phyloP scores from a whole-genome alignment of 495 filamentous ascomycete species.

The Xylaria telfairii region DNA sequence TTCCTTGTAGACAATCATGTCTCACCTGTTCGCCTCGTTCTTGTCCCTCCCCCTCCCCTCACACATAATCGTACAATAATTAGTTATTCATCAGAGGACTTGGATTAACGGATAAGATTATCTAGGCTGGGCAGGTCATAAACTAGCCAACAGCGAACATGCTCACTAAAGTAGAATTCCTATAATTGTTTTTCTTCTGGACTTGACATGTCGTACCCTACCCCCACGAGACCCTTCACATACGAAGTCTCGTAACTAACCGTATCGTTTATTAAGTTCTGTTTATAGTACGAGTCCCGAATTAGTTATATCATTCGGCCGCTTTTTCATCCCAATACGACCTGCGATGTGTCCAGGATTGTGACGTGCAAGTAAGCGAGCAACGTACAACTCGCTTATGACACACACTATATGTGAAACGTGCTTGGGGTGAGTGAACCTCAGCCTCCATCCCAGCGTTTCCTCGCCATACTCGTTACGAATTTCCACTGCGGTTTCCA shows the following conservation, averaged over 20 bases:
- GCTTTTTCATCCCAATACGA: background rate
- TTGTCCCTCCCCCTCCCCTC: background rate
- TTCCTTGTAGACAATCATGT: background rate
- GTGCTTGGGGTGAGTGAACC: background rate
- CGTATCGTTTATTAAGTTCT: background rate
- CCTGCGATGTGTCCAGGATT: background rate
- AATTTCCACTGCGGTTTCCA: background rate
- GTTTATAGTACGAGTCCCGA: background rate
- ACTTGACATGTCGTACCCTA: background rate
- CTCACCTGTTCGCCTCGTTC: background rate
- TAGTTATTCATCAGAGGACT: background rate
- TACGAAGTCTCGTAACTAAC: background rate
- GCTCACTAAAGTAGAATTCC: background rate
- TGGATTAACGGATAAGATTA: background rate
- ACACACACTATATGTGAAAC: conserved; percentile 14
- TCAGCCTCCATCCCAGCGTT: conserved; percentile 1
- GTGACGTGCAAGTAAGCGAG: conserved; percentile 13
- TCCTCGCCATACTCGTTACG: background rate
- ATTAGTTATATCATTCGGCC: background rate
- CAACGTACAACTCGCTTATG: conserved; percentile 18
- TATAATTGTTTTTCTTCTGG: background rate
- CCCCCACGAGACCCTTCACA: background rate
- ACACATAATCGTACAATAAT: too few relatives aligned
- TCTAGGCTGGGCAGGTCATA: background rate
- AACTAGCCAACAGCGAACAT: background rate